A percentile compares a stretch with the other conserved stretches of the same genome.
Conservation (phyloP, 2,329 filamentous ascomycete species). For the Fusarium gaditjirri region DNA sequence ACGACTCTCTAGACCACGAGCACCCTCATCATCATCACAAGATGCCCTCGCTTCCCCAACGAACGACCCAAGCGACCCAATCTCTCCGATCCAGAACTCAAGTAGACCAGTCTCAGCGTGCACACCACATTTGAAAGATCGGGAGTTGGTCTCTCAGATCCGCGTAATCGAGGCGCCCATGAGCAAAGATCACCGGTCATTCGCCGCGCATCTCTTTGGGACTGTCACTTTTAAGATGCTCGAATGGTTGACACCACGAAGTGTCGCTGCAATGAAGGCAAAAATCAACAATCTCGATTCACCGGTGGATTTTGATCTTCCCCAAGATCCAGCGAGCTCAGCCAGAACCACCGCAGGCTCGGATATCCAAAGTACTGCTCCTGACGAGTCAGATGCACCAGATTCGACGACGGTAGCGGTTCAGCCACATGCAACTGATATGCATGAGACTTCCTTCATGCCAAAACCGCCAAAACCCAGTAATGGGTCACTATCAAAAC, state of each 20-base stretch:
- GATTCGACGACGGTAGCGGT: background rate
- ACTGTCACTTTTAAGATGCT: slow-evolving; percentile 76
- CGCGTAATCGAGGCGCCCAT: slow-evolving; percentile 58
- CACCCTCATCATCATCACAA: slow-evolving; percentile 16
- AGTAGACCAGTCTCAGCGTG: background rate
- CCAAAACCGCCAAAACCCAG: slow-evolving; percentile 15
- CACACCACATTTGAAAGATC: background rate
- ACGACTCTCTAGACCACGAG: background rate
- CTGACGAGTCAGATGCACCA: background rate
- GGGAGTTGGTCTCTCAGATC: slow-evolving; percentile 43
- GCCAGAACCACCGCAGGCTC: background rate
- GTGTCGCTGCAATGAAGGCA: slow-evolving; percentile 60
- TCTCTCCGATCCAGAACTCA: background rate
- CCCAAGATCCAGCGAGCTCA: background rate
- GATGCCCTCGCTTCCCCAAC: background rate
- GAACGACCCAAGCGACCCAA: background rate
- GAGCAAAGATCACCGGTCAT: slow-evolving; percentile 68
- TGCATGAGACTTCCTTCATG: slow-evolving; percentile 1
- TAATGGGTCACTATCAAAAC: slow-evolving; percentile 18
- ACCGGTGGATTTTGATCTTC: background rate
- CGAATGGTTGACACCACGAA: slow-evolving; percentile 73
- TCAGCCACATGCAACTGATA: background rate
- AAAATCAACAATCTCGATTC: slow-evolving; percentile 43
- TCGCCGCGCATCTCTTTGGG: slow-evolving; percentile 71
- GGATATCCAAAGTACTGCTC: background rate